Evolutionary conservation across 805 yeast species (phyloP).

Genomic region (Candida silvicultrix): DNA sequence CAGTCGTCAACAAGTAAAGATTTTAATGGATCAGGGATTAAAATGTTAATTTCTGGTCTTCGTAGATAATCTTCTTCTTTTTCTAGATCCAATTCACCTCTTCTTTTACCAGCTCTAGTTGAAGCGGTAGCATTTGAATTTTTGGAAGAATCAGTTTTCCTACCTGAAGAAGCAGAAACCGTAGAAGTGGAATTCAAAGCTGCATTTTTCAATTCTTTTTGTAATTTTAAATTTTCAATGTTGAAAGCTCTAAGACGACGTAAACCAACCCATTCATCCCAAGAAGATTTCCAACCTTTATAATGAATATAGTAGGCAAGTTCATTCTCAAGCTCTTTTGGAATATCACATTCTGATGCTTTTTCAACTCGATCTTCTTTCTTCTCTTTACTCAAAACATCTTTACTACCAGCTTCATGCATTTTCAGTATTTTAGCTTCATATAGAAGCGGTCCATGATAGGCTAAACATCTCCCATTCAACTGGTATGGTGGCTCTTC

Average conservation of each 20-base stretch:
- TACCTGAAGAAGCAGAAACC: constrained; percentile 10
- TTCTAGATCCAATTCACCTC: constrained; percentile 26
- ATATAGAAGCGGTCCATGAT: constrained; percentile 85
- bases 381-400: constrained; percentile 34
- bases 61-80: constrained; percentile 19
- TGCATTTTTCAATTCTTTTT: constrained; percentile 50
- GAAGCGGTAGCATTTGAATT: constrained; percentile 3
- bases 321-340: constrained; percentile 29
- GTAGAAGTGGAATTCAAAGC: constrained; percentile 29
- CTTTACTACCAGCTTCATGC: constrained; percentile 47
- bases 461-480: constrained; percentile 57
- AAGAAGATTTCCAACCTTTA: constrained; percentile 90
- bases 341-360: constrained; percentile 17
- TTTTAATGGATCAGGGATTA: constrained; percentile 63
- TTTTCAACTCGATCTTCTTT: constrained; percentile 24
- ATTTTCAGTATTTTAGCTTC: constrained; percentile 75
- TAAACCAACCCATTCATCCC: constrained; percentile 93
- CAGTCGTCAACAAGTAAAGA: constrained; percentile 81
- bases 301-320: constrained; percentile 71
- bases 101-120: constrained; percentile 21
- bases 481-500: constrained; percentile 2
- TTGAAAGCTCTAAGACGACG: constrained; percentile 63
- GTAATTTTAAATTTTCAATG: constrained; percentile 60
- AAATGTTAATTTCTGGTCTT: constrained; percentile 39
- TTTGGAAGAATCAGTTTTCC: constrained; percentile 11